Conservation (phyloP, 441 rosid species). For the Eruca vesicaria region DNA sequence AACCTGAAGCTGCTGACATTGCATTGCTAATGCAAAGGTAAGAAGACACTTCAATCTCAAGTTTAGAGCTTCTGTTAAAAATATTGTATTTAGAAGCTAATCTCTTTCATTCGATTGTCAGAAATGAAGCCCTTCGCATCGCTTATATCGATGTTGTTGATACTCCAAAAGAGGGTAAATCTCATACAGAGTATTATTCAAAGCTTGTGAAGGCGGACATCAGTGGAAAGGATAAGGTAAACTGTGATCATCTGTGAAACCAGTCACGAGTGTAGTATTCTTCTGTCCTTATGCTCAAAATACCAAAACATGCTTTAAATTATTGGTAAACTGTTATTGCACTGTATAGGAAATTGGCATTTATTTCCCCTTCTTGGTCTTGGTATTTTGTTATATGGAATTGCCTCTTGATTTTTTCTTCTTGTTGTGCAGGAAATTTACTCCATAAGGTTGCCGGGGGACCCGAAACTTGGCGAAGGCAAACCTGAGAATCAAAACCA, state of each 20-base stretch:
- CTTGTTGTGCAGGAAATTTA: slow-evolving; percentile 74
- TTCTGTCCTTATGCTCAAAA: slow-evolving; percentile 16
- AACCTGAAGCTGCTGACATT: slow-evolving; percentile 94
- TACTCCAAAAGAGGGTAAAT: slow-evolving; percentile 70
- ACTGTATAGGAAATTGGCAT: neutral
- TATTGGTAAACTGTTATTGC: slow-evolving; percentile 8
- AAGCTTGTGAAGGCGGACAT: slow-evolving; percentile 98
- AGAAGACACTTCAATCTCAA: slow-evolving; percentile 13
- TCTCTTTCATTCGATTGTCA: slow-evolving; percentile 37
- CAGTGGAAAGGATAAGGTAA: slow-evolving; percentile 97
- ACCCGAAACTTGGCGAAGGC: slow-evolving; percentile 99
- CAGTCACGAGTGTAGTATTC: slow-evolving; percentile 10
- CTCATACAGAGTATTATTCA: slow-evolving; percentile 81
- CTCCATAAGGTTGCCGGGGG: slow-evolving; percentile 92
- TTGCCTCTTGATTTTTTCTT: slow-evolving; percentile 7
- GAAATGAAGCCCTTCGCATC: slow-evolving; percentile 99
- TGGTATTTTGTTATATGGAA: neutral
- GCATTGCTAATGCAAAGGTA: slow-evolving; percentile 94
- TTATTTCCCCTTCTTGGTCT: slow-evolving; percentile 1
- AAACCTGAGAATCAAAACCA: slow-evolving; percentile 99
- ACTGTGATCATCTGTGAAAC: slow-evolving; percentile 20
- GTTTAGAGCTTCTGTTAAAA: slow-evolving; percentile 14
- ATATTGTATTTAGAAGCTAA: slow-evolving; percentile 12
- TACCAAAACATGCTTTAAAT: slow-evolving; percentile 6
- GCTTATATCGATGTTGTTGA: slow-evolving; percentile 97